Evolutionary conservation across 768 basidiomycete species (phyloP), one percentile per base, ranked within the genome.

Genomic region (Russula abietina): DNA sequence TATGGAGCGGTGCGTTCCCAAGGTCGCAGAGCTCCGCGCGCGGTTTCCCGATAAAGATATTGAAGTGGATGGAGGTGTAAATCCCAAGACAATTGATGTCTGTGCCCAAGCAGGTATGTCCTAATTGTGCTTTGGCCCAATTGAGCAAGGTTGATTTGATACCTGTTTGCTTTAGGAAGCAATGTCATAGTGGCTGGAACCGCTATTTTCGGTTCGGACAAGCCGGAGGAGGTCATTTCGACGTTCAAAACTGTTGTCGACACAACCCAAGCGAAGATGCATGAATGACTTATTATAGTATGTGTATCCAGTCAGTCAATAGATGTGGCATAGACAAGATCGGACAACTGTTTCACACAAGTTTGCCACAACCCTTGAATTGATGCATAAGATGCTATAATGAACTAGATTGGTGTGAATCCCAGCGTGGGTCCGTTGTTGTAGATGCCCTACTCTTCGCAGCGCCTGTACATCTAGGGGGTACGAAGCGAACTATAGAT

Each of bases 151-250:
- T n/a, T 57, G 6, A 41, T 48, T 4, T 48, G 22, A 14, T 30
- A 51, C 26, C 39, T 12, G 32, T 10, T 38, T 43, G 16, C n/a
- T 10, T 12, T 67, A 95, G 96, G 96, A 24, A 94, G 93, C 75
- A 99, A 99, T 70, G 94, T 99, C 67, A 93, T 98, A 57, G 97
- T 99, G 32, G 95, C 97, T 14, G 97, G 97, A 14, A 98, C 95
- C 8, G 94, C 96, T 7, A 89, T 99, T 64, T 98, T 98, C 71
- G 83, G 82, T 46, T 87, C 93, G 2, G 70, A 81, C n/a, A 79
- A 86, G 69, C 90, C 97, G 0, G 86, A 86, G 49, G 75, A 83
- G 43, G 91, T 95, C 53, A 97, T 98, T 56, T 69, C 80, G 48
- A 71, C 78, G 9, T 75, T 98, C 43, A 93, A 90, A 74, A 76